These are phyloP conservation scores for Lathyrus tuberosus DNA, from an alignment of 306 rosid genomes.

Conservation along the genomic window DNA sequence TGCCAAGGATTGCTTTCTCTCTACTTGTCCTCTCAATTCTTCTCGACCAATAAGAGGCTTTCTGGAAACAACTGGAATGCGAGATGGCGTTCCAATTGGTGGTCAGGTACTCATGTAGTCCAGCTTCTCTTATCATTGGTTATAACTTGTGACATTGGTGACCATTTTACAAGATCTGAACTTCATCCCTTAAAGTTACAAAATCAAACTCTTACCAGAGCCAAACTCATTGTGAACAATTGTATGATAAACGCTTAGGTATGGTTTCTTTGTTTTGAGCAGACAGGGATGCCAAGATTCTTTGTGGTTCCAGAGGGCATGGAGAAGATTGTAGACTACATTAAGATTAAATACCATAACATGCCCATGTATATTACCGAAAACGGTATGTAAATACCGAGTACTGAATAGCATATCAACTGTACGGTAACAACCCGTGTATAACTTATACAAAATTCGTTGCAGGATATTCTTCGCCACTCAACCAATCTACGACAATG, in stretches of 20 bases:
- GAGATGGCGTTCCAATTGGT: conserved; percentile 68
- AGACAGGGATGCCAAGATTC: conserved; percentile 58
- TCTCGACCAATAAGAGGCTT: conserved; percentile 56
- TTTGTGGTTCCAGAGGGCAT: conserved; percentile 71
- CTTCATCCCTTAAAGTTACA: neutral
- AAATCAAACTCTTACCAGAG: neutral
- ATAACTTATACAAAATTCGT: conserved; percentile 1
- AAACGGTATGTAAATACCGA: conserved; percentile 54
- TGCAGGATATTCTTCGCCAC: conserved; percentile 51
- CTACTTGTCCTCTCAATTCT: conserved; percentile 44
- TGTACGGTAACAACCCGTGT: too few relatives aligned
- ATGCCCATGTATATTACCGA: conserved; percentile 65
- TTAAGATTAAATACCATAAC: conserved; percentile 56
- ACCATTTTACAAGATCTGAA: neutral
- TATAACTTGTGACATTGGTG: neutral
- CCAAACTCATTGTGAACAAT: neutral
- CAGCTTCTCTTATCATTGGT: neutral
- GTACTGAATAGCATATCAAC: neutral
- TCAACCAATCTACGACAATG: conserved; percentile 2
- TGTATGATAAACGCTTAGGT: neutral
- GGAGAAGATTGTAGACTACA: conserved; percentile 56
- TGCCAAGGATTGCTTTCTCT: conserved; percentile 55
- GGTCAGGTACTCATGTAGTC: conserved; percentile 42
- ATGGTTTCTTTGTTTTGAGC: conserved; percentile 16
- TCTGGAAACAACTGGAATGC: conserved; percentile 34